Conservation (phyloP, 1,139 yeast genomes). For the Cylindricascospora bacillispora region DNA sequence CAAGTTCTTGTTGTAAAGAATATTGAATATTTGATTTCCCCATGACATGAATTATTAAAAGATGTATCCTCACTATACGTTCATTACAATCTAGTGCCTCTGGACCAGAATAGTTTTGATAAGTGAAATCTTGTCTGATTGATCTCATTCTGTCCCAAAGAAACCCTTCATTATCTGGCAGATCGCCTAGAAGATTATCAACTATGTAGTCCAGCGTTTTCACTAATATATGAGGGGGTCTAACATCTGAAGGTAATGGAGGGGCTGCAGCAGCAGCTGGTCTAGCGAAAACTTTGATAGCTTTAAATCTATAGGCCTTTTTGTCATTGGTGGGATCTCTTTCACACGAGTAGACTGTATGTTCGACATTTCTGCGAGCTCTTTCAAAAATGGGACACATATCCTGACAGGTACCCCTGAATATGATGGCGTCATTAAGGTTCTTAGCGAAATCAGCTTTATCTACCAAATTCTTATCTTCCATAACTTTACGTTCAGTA, state of each 20-base stretch:
- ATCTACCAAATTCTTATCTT: slow-evolving; percentile 70
- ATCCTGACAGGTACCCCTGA: slow-evolving; percentile 78
- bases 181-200: slow-evolving; percentile 43
- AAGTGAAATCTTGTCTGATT: slow-evolving; percentile 91
- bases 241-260: slow-evolving; percentile 90
- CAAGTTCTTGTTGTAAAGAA: slow-evolving; percentile 90
- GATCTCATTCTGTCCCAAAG: slow-evolving; percentile 99
- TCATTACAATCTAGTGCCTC: slow-evolving; percentile 93
- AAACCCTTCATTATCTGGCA: slow-evolving; percentile 83
- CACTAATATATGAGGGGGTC: slow-evolving; percentile 73
- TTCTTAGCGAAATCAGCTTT: slow-evolving; percentile 74
- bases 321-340: slow-evolving; percentile 46
- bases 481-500: slow-evolving; percentile 69
- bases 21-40: slow-evolving; percentile 64
- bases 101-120: slow-evolving; percentile 86
- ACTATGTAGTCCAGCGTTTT: slow-evolving; percentile 59
- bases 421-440: slow-evolving; percentile 72
- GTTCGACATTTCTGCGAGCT: slow-evolving; percentile 76
- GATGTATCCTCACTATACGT: slow-evolving; percentile 78
- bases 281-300: slow-evolving; percentile 87
- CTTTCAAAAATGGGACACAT: slow-evolving; percentile 96
- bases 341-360: slow-evolving; percentile 73
- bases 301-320: slow-evolving; percentile 48
- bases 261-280: slow-evolving; percentile 99
- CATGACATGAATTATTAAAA: slow-evolving; percentile 75